Evolutionary conservation across 2,329 filamentous ascomycete species (phyloP), one percentile per base, ranked within the genome.

Genomic region (Pyricularia sp.): DNA sequence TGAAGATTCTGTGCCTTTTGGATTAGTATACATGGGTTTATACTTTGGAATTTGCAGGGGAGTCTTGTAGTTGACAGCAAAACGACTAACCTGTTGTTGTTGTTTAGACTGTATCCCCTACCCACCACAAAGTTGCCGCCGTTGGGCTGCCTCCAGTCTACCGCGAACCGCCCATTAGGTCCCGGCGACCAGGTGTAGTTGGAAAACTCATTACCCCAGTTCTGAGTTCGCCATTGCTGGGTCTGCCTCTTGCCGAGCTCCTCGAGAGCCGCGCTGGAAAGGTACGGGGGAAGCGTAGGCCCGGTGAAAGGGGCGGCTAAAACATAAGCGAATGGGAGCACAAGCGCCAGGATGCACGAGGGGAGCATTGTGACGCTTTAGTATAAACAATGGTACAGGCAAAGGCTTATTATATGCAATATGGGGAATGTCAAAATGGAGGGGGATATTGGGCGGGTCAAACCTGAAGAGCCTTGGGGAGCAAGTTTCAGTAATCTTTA

Each of bases 1-100:
- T 81, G 74, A 86, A 84, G 68, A 76, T 79, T 70, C 83, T 85
- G 73, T 26, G 5, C 2, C 7, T 20, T 7, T 9, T 55, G 14
- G 20, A 3, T 59, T 25, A 25, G 55, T 10, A 10, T 23, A 25
- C 1, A 23, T 4, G 55, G 3, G 6, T 33, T 30, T 30, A 30
- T 30, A 7, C 28, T 30, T 30, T 4, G 28, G 28, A 30, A 30
- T 30, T 4, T 30, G 28, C 7, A 30, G 28, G 28, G 28, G 28
- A 30, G 28, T 30, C 28, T 4, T 30, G 28, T 4, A 30, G 7
- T 30, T 30, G 7, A 30, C 9, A 9, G 2, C 20, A 58, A 58
- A 25, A 58, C 55, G 23, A 10, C 55, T 58, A 1, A 61, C 58
- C 58, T 23, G 58, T 61, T 61, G 58, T 61, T 61, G 58, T 61